These are phyloP conservation scores for Trapa incisa DNA, from an alignment of 345 rosid genomes.

Conservation along the genomic window DNA sequence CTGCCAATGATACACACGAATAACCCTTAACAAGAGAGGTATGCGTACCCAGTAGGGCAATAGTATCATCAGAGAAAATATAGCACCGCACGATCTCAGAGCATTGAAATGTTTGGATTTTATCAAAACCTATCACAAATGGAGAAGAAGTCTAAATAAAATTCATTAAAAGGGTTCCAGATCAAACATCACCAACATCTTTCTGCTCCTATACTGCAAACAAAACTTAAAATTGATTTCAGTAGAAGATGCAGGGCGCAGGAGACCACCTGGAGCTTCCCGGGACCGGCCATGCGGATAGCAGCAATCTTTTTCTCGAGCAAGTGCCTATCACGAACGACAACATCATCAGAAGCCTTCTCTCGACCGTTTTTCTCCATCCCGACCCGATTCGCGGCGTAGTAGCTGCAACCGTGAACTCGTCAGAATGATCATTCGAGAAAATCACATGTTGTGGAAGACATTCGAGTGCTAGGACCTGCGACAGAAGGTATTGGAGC, in stretches of 20 bases:
- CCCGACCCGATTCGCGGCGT: background rate
- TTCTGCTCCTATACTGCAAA: background rate
- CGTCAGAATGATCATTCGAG: background rate
- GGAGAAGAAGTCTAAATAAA: background rate
- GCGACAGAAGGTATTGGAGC: background rate
- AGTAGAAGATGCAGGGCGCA: background rate
- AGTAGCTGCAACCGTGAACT: conserved; percentile 5
- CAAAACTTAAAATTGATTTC: background rate
- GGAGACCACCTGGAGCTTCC: conserved; percentile 60
- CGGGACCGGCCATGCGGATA: conserved; percentile 51
- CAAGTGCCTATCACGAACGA: conserved; percentile 27
- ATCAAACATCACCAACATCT: background rate
- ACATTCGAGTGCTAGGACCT: background rate
- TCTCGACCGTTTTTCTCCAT: conserved; percentile 25
- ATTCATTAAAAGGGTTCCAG: background rate
- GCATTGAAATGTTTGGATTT: background rate
- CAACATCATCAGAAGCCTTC: conserved; percentile 15
- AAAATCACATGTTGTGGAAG: background rate
- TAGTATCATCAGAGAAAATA: background rate
- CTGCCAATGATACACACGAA: conserved; percentile 14
- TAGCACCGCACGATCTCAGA: background rate
- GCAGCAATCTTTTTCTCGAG: conserved; percentile 37
- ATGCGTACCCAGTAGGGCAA: background rate
- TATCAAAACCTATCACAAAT: background rate
- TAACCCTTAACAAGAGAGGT: background rate